phyloP scores from a whole-genome alignment of 805 yeast genomes.

The Barnettozyma sp. region DNA sequence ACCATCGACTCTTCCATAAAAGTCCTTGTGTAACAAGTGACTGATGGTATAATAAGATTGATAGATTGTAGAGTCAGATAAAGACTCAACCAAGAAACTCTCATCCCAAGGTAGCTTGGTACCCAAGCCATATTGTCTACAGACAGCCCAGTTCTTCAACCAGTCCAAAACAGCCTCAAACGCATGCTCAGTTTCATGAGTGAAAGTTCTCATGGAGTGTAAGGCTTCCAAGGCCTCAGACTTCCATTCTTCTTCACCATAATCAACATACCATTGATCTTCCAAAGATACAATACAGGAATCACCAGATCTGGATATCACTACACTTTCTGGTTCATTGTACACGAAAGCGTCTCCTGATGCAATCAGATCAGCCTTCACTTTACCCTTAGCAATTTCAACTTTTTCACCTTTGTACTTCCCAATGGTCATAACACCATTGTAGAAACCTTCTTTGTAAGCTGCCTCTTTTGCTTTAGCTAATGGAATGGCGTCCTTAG shows the following conservation, averaged over 20 bases:
- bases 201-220: slow-evolving; percentile 65
- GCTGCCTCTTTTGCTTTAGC: slow-evolving; percentile 92
- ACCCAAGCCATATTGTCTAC: slow-evolving; percentile 95
- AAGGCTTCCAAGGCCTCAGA: slow-evolving; percentile 73
- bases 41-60: slow-evolving; percentile 91
- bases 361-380: slow-evolving; percentile 72
- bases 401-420: slow-evolving; percentile 83
- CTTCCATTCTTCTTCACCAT: slow-evolving; percentile 93
- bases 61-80: slow-evolving; percentile 93
- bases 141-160: slow-evolving; percentile 98
- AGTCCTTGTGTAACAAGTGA: slow-evolving; percentile 80
- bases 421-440: slow-evolving; percentile 77
- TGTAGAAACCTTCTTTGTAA: slow-evolving; percentile 94
- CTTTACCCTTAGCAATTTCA: slow-evolving; percentile 83
- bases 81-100: slow-evolving; percentile 84
- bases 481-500: slow-evolving; percentile 81
- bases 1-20: slow-evolving; percentile 73
- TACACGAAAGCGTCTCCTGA: slow-evolving; percentile 79
- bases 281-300: slow-evolving; percentile 94
- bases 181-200: slow-evolving; percentile 80
- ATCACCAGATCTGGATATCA: slow-evolving; percentile 93
- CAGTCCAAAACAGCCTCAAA: slow-evolving; percentile 92
- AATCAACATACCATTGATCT: slow-evolving; percentile 97
- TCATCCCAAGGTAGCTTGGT: slow-evolving; percentile 96
- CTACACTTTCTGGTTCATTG: slow-evolving; percentile 88